Conservation (phyloP, 2,329 filamentous ascomycete species). For the Helotiales sp. region DNA sequence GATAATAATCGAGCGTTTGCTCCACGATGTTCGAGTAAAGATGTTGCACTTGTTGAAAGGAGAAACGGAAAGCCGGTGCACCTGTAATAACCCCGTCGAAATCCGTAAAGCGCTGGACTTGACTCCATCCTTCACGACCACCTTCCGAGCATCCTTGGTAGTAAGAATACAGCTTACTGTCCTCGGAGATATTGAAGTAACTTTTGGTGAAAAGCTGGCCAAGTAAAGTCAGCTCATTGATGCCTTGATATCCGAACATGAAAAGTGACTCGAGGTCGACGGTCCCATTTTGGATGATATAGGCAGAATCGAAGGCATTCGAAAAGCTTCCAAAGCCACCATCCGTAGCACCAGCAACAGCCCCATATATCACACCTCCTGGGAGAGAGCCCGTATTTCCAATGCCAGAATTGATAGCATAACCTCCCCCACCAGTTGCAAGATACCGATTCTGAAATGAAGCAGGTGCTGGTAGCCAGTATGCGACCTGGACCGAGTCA, state of each 20-base stretch:
- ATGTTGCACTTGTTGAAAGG: slow-evolving; percentile 46
- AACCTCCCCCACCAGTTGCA: slow-evolving; percentile 36
- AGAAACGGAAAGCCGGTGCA: slow-evolving; percentile 47
- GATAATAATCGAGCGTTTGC: slow-evolving; percentile 42
- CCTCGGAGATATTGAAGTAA: slow-evolving; percentile 37
- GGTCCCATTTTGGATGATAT: slow-evolving; percentile 41
- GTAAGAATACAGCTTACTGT: slow-evolving; percentile 16
- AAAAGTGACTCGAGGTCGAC: slow-evolving; percentile 38
- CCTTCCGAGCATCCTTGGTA: slow-evolving; percentile 46
- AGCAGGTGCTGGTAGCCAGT: slow-evolving; percentile 36
- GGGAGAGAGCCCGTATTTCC: slow-evolving; percentile 32
- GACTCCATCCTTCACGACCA: slow-evolving; percentile 50
- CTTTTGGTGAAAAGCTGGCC: slow-evolving; percentile 44
- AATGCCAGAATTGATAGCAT: slow-evolving; percentile 42
- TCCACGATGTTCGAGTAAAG: slow-evolving; percentile 41
- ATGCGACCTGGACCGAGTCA: slow-evolving; percentile 26
- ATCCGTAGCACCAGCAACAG: slow-evolving; percentile 47
- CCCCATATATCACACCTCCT: slow-evolving; percentile 45
- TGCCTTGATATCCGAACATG: slow-evolving; percentile 40
- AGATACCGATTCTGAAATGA: slow-evolving; percentile 37
- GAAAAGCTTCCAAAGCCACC: slow-evolving; percentile 47
- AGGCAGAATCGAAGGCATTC: slow-evolving; percentile 38
- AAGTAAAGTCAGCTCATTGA: slow-evolving; percentile 38
- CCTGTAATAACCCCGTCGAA: slow-evolving; percentile 48
- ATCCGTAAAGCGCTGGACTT: slow-evolving; percentile 41